These are phyloP conservation scores for Salicornia ramosissima DNA, from an alignment of 148 eudicot genomes.

Conservation along the genomic window DNA sequence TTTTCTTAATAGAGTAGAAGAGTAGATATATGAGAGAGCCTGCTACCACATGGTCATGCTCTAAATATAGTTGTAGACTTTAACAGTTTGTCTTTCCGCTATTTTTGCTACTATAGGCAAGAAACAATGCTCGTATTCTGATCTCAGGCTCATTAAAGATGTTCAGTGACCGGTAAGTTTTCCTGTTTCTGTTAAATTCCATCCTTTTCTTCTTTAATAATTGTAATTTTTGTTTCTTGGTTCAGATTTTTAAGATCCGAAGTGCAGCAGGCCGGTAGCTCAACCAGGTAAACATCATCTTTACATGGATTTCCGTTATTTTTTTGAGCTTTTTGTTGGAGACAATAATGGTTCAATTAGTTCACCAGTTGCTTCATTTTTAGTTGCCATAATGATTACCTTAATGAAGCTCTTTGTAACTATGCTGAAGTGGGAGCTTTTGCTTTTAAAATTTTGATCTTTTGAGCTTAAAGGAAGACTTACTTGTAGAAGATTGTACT, in stretches of 20 bases:
- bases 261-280: conserved; percentile 77
- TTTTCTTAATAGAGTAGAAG: background rate
- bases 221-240: conserved; percentile 14
- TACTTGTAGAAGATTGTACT: background rate
- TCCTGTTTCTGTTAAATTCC: background rate
- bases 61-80: background rate
- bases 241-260: conserved; percentile 65
- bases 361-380: background rate
- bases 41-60: background rate
- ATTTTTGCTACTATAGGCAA: conserved; percentile 46
- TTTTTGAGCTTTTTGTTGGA: background rate
- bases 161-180: conserved; percentile 68
- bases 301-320: background rate
- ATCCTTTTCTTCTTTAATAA: background rate
- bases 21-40: background rate
- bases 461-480: background rate
- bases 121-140: conserved; percentile 77
- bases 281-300: conserved; percentile 40
- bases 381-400: background rate
- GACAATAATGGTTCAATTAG: conserved; percentile 6
- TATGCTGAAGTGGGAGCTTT: background rate
- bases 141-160: conserved; percentile 75
- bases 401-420: background rate
- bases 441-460: background rate
- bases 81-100: background rate